Conservation (phyloP, 768 basidiomycete genomes). For the Hygrophorus pudorinus region DNA sequence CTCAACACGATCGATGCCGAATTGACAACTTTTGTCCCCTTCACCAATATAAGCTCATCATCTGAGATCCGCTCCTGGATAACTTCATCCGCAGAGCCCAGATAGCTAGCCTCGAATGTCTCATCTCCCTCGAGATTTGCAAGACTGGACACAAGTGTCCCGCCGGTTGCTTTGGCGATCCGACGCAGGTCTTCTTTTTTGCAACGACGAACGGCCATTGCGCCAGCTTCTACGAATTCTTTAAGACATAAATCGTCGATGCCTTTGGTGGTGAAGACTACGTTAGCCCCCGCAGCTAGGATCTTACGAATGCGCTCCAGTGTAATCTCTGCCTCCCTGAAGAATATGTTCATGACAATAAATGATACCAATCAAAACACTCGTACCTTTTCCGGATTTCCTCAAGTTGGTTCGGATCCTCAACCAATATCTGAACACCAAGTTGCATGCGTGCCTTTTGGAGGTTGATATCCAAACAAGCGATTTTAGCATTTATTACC, state of each 20-base stretch:
- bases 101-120: constrained; percentile 84
- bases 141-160: constrained; percentile 82
- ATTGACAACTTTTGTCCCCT: constrained; percentile 94
- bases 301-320: constrained; percentile 95
- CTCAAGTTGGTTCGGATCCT: constrained; percentile 93
- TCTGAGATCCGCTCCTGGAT: constrained; percentile 97
- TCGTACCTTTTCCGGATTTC: constrained; percentile 86
- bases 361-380: background rate
- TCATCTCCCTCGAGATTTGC: constrained; percentile 98
- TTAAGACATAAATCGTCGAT: constrained; percentile 98
- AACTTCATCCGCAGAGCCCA: constrained; percentile 94
- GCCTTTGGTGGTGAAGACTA: constrained; percentile 94
- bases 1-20: constrained; percentile 89
- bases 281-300: constrained; percentile 91
- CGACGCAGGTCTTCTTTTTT: constrained; percentile 95
- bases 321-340: constrained; percentile 90
- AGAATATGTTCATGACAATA: background rate
- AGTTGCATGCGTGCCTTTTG: constrained; percentile 96
- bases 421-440: constrained; percentile 94
- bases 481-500: constrained; percentile 89
- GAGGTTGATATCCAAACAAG: constrained; percentile 96
- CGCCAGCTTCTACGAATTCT: constrained; percentile 97
- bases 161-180: constrained; percentile 95
- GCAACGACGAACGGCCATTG: constrained; percentile 96
- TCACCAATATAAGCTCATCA: constrained; percentile 94